phyloP scores from a whole-genome alignment of 2,329 filamentous ascomycete species.

The Blastomyces parvus region DNA sequence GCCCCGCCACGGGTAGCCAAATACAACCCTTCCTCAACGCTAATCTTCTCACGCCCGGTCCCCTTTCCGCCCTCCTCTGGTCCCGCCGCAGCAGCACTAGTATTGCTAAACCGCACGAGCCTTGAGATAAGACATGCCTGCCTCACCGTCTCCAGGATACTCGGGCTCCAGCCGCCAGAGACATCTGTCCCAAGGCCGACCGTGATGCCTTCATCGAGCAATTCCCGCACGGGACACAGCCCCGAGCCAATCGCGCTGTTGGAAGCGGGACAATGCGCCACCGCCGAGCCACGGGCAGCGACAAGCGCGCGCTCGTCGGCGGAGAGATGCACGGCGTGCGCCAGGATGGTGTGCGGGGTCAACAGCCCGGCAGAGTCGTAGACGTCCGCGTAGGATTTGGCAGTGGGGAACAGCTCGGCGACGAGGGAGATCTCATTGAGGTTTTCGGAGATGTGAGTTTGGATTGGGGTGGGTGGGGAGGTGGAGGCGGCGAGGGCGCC shows the following conservation, averaged over 20 bases:
- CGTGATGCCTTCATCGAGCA: conserved; percentile 64
- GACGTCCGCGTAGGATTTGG: conserved; percentile 59
- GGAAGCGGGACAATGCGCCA: conserved; percentile 78
- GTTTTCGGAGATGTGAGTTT: conserved; percentile 90
- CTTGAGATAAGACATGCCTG: conserved; percentile 72
- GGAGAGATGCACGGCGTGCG: conserved; percentile 71
- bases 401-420: conserved; percentile 55
- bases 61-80: not conserved
- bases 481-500: conserved; percentile 55
- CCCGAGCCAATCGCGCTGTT: conserved; percentile 79
- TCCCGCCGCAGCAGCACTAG: conserved; percentile 20
- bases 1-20: conserved; percentile 85
- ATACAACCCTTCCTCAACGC: conserved; percentile 77
- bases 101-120: conserved; percentile 49
- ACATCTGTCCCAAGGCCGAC: conserved; percentile 89
- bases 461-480: conserved; percentile 52
- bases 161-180: conserved; percentile 74
- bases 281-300: conserved; percentile 50
- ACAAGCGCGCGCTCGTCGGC: conserved; percentile 59
- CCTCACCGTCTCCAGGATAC: conserved; percentile 70
- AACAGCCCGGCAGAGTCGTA: conserved; percentile 68
- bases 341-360: conserved; percentile 64
- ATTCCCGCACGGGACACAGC: conserved; percentile 60
- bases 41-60: conserved; percentile 46
- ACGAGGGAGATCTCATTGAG: conserved; percentile 63